Percentiles rank a stretch among this genome's conserved stretches.
Evolutionary conservation across 441 rosid species (phyloP).

Genomic region (Theobroma grandiflorum): DNA sequence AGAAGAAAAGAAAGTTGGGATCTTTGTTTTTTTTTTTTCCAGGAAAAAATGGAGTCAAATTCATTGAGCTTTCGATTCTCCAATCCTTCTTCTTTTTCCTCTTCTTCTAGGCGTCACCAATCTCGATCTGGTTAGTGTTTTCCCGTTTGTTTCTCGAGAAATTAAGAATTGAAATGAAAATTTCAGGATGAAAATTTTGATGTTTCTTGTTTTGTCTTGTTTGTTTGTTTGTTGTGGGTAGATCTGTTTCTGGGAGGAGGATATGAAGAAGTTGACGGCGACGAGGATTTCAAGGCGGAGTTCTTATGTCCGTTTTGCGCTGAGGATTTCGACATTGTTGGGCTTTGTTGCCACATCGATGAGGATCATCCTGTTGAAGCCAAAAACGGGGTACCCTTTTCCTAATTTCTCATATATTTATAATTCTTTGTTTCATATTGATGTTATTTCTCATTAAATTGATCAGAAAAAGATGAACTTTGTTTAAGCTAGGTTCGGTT

Average conservation of each 20-base stretch:
- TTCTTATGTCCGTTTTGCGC: conserved; percentile 79
- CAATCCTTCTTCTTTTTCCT: conserved; percentile 44
- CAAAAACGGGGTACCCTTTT: conserved; percentile 67
- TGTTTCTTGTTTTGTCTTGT: background rate
- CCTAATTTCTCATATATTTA: background rate
- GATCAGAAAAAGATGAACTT: background rate
- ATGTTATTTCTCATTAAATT: background rate
- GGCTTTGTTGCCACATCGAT: conserved; percentile 83
- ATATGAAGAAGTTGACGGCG: conserved; percentile 59
- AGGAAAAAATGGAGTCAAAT: conserved; percentile 41
- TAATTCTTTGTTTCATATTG: background rate
- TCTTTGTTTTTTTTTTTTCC: background rate
- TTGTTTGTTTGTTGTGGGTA: conserved; percentile 28
- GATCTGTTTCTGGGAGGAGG: conserved; percentile 64
- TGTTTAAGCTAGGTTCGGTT: background rate
- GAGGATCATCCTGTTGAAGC: conserved; percentile 84
- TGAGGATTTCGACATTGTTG: conserved; percentile 83
- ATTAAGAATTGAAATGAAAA: background rate
- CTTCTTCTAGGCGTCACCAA: conserved; percentile 50
- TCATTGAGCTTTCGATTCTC: conserved; percentile 53
- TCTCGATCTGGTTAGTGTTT: conserved; percentile 53
- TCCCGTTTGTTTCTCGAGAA: conserved; percentile 5
- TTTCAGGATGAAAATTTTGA: background rate
- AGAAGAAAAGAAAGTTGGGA: background rate
- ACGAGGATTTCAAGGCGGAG: conserved; percentile 66